phyloP scores from a whole-genome alignment of 2,329 filamentous ascomycete genomes.

The Colletotrichum lupini region DNA sequence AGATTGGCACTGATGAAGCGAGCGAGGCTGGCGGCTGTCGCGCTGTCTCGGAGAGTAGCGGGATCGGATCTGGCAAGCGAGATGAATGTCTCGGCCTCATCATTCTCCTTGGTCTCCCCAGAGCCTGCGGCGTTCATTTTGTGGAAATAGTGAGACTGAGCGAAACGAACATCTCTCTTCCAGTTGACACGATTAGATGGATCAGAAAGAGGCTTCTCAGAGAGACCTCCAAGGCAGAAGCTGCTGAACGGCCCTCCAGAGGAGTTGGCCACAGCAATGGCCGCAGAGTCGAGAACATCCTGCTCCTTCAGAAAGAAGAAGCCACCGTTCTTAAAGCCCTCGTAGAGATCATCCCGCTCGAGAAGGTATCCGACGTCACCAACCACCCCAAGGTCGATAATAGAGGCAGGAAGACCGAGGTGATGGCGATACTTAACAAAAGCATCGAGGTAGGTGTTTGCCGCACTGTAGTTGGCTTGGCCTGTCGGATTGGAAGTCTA shows the following conservation, averaged over 20 bases:
- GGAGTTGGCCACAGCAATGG: slow-evolving; percentile 9
- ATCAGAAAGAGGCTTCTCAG: slow-evolving; percentile 16
- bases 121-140: not conserved
- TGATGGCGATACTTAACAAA: slow-evolving; percentile 49
- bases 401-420: slow-evolving; percentile 49
- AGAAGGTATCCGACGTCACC: slow-evolving; percentile 48
- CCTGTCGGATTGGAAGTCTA: too few species aligned
- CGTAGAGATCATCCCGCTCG: slow-evolving; percentile 4
- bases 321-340: slow-evolving; percentile 16
- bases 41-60: not conserved
- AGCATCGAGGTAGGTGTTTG: slow-evolving; percentile 53
- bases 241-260: slow-evolving; percentile 11
- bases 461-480: slow-evolving; percentile 53
- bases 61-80: slow-evolving; percentile 13
- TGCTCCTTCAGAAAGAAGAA: slow-evolving; percentile 25
- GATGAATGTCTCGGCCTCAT: slow-evolving; percentile 17
- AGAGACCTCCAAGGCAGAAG: slow-evolving; percentile 19
- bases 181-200: slow-evolving; percentile 25
- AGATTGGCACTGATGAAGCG: slow-evolving; percentile 18
- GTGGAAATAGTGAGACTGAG: slow-evolving; percentile 24
- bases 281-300: slow-evolving; percentile 11
- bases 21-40: not conserved
- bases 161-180: slow-evolving; percentile 19
- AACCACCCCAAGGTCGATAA: slow-evolving; percentile 51
- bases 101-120: not conserved